phyloP scores from a whole-genome alignment of 768 basidiomycete genomes.

The Pisolithus microcarpus region DNA sequence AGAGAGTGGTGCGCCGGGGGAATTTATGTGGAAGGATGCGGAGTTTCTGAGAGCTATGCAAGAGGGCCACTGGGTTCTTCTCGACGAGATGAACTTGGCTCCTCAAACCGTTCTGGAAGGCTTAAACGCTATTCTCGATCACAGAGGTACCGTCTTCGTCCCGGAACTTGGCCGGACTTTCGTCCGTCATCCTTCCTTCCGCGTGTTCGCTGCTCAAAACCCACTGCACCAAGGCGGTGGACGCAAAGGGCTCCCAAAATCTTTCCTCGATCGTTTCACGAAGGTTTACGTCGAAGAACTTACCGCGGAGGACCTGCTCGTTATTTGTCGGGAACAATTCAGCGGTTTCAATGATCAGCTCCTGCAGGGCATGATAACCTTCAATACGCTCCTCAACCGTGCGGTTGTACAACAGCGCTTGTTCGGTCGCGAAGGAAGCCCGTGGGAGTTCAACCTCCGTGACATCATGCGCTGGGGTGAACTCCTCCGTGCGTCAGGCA shows the following conservation, averaged over 20 bases:
- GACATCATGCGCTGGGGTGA: conserved; percentile 88
- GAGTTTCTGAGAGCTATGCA: conserved; percentile 92
- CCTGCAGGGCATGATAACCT: conserved; percentile 72
- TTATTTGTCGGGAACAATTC: conserved; percentile 72
- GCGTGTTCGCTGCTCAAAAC: conserved; percentile 97
- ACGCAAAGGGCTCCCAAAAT: conserved; percentile 93
- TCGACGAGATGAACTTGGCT: conserved; percentile 99
- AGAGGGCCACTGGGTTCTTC: conserved; percentile 93
- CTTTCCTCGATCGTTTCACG: conserved; percentile 97
- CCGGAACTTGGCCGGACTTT: conserved; percentile 92
- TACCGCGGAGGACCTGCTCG: conserved; percentile 62
- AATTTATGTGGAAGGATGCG: conserved; percentile 97
- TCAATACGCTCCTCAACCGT: conserved; percentile 65
- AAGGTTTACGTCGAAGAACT: conserved; percentile 92
- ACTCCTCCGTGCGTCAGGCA: conserved; percentile 33
- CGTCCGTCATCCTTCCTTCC: conserved; percentile 83
- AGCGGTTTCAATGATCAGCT: conserved; percentile 47
- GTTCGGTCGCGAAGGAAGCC: conserved; percentile 76
- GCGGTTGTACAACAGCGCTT: conserved; percentile 54
- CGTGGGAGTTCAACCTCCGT: conserved; percentile 98
- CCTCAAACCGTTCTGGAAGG: conserved; percentile 96
- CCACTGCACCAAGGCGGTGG: conserved; percentile 94
- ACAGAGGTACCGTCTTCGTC: conserved; percentile 90
- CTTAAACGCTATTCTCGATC: conserved; percentile 91
- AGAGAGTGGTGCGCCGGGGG: conserved; percentile 83